These are phyloP conservation scores for Brassica cretica DNA, from an alignment of 345 rosid genomes.

Conservation along the genomic window DNA sequence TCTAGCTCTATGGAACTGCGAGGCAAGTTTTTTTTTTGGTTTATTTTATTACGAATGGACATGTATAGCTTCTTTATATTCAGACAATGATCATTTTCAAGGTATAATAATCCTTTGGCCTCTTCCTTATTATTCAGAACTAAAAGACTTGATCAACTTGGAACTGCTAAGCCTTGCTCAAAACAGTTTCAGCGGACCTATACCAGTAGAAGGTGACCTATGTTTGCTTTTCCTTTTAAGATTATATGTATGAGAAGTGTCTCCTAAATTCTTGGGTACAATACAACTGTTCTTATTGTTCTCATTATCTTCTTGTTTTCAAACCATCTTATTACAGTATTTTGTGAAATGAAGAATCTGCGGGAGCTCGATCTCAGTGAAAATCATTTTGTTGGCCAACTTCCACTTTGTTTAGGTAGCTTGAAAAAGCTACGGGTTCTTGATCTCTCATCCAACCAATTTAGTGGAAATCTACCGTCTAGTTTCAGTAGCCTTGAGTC, in stretches of 20 bases:
- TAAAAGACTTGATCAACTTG: neutral
- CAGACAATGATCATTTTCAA: neutral
- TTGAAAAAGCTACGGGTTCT: neutral
- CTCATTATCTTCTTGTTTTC: neutral
- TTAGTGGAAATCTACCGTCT: neutral
- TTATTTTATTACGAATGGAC: neutral
- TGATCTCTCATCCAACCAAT: neutral
- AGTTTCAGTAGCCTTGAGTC: neutral
- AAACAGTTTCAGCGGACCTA: neutral
- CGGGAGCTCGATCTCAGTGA: neutral
- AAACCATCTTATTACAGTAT: neutral
- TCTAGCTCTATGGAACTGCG: neutral
- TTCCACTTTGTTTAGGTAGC: neutral
- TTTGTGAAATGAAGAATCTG: neutral
- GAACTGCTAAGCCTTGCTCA: slow-evolving; percentile 3
- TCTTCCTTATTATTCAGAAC: neutral
- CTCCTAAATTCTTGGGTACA: neutral
- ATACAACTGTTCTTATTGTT: neutral
- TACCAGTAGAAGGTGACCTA: neutral
- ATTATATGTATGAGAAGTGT: neutral
- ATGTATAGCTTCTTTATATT: neutral
- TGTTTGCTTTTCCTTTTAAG: neutral
- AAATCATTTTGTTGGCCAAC: neutral
- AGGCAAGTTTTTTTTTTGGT: slow-evolving; percentile 10
- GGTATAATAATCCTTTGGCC: neutral